Conservation (phyloP, 805 yeast genomes). For the Ogataea henricii region DNA sequence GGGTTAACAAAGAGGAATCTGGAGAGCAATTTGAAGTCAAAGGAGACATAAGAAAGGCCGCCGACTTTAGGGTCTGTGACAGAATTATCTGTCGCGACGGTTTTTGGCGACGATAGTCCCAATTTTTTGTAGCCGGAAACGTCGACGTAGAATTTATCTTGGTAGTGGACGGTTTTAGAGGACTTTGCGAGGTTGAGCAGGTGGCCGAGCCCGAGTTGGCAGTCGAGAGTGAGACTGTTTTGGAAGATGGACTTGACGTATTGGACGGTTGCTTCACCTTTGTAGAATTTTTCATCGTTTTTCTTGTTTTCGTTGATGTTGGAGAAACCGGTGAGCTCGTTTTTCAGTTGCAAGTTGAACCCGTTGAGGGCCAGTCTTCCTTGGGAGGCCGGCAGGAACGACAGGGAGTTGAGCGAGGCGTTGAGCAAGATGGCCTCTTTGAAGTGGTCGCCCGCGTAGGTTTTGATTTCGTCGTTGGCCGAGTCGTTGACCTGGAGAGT, state of each 20-base stretch:
- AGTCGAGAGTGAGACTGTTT: constrained; percentile 50
- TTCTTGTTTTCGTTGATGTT: constrained; percentile 17
- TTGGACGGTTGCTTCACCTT: constrained; percentile 35
- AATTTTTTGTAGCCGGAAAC: constrained; percentile 28
- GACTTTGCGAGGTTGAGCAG: constrained; percentile 42
- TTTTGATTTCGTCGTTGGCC: constrained; percentile 58
- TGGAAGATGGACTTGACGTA: constrained; percentile 44
- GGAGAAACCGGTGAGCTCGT: constrained; percentile 46
- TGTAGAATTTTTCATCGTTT: constrained; percentile 37
- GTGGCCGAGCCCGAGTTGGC: constrained; percentile 56
- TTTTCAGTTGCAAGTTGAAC: constrained; percentile 37
- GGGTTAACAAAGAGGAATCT: constrained; percentile 56
- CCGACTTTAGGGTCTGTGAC: constrained; percentile 17
- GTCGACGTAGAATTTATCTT: constrained; percentile 78
- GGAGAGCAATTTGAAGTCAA: constrained; percentile 43
- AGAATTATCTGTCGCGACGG: constrained; percentile 1
- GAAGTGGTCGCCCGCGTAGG: constrained; percentile 60
- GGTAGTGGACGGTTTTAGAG: constrained; percentile 49
- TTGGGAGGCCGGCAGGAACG: constrained; percentile 33
- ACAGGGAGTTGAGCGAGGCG: constrained; percentile 46
- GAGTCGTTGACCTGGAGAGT: constrained; percentile 51
- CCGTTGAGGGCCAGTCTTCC: constrained; percentile 52
- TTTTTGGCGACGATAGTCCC: constrained; percentile 12
- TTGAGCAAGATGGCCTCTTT: constrained; percentile 56
- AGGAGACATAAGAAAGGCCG: constrained; percentile 32